Conservation (phyloP, 2,329 filamentous ascomycete genomes). For the Aspergillus sp. region DNA sequence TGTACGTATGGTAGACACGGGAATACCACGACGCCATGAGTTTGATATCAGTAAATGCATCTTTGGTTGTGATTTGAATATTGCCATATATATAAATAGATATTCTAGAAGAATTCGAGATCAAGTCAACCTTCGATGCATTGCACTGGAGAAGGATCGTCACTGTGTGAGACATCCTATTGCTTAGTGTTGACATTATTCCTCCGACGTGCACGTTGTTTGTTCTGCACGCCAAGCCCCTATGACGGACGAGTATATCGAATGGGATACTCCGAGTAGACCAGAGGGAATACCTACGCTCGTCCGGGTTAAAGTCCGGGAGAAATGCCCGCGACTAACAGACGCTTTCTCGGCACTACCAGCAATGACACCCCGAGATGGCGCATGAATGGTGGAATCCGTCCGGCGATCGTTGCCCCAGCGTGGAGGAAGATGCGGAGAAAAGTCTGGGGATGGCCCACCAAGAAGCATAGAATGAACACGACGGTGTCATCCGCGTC, state of each 20-base stretch:
- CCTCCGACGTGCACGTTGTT: neutral
- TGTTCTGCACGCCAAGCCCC: neutral
- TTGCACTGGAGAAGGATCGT: no score
- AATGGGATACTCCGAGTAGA: neutral
- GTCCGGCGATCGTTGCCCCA: slow-evolving; percentile 15
- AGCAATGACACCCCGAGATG: slow-evolving; percentile 6
- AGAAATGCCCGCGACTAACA: no score
- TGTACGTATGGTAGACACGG: slow-evolving; percentile 12
- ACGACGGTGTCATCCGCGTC: neutral
- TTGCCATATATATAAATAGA: no score
- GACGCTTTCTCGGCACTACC: neutral
- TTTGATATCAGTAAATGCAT: neutral
- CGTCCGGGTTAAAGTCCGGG: no score
- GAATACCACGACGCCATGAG: slow-evolving; percentile 11
- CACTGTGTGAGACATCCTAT: no score
- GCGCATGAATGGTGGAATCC: slow-evolving; percentile 13
- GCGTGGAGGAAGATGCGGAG: slow-evolving; percentile 7
- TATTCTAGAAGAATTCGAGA: no score
- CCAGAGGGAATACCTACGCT: neutral
- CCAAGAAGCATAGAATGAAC: neutral
- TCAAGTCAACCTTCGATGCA: no score
- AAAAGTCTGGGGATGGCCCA: slow-evolving; percentile 8
- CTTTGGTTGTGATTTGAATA: no score
- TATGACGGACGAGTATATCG: neutral
- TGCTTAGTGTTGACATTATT: neutral